These are phyloP conservation scores for Paramyrothecium sp. DNA, from an alignment of 2,329 filamentous ascomycete species.

Conservation along the genomic window DNA sequence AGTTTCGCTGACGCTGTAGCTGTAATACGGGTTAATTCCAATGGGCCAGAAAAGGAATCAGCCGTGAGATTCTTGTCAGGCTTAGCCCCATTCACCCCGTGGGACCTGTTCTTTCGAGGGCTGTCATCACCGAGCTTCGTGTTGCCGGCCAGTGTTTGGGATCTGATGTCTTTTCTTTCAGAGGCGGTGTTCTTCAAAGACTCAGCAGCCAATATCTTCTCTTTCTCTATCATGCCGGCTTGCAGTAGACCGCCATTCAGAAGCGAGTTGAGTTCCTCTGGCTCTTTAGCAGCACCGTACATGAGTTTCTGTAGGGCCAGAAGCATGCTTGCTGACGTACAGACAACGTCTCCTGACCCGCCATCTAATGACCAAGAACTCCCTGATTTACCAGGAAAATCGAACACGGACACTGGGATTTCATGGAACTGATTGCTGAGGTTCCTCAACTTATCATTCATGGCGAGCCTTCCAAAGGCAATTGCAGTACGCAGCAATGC, in stretches of 20 bases:
- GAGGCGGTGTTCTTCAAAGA: conserved; percentile 6
- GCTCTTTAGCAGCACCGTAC: conserved; percentile 40
- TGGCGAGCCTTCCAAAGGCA: conserved; percentile 57
- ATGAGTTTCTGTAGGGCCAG: conserved; percentile 52
- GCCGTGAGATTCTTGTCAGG: conserved; percentile 15
- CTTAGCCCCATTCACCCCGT: conserved; percentile 21
- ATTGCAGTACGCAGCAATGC: conserved; percentile 63
- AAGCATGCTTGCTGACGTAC: conserved; percentile 50
- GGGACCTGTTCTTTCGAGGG: conserved; percentile 29
- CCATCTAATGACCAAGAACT: conserved; percentile 67
- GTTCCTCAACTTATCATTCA: conserved; percentile 61
- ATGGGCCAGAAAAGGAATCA: conserved; percentile 35
- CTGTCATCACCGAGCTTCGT: conserved; percentile 39
- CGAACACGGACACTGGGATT: conserved; percentile 69
- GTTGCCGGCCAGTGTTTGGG: conserved; percentile 37
- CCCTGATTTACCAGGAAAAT: conserved; percentile 62
- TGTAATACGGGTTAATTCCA: conserved; percentile 62
- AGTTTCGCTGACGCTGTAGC: conserved; percentile 86
- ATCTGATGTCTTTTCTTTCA: conserved; percentile 9
- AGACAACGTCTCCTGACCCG: conserved; percentile 45
- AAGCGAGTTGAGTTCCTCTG: conserved; percentile 43
- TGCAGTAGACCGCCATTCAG: conserved; percentile 45
- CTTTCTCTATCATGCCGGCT: conserved; percentile 34
- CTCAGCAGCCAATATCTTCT: conserved; percentile 22
- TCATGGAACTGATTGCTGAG: conserved; percentile 71